A percentile compares a stretch with the other conserved stretches of the same genome.
Conservation (phyloP, 768 basidiomycete species). For the Pisolithus sp. region DNA sequence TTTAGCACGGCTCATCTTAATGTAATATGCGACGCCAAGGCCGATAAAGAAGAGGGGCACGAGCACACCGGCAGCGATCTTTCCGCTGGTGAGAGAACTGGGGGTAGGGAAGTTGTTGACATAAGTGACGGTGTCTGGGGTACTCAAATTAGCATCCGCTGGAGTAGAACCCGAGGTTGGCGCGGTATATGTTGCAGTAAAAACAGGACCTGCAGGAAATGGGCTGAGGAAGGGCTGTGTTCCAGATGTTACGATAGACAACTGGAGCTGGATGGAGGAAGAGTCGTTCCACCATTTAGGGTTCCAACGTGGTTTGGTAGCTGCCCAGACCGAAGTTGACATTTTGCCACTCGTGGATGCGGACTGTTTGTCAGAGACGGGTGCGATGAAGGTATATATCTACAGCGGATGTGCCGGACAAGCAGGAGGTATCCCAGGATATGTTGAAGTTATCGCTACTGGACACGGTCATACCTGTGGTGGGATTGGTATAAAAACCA, state of each 20-base stretch:
- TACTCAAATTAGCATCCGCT: conserved; percentile 35
- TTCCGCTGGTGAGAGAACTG: conserved; percentile 40
- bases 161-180: conserved; percentile 35
- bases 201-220: conserved; percentile 62
- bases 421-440: conserved; percentile 59
- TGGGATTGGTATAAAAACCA: conserved; percentile 56
- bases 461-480: conserved; percentile 40
- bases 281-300: too few species aligned
- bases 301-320: conserved; percentile 42
- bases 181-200: conserved; percentile 54
- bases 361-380: conserved; percentile 32
- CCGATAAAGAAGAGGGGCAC: conserved; percentile 56
- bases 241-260: conserved; percentile 50
- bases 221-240: conserved; percentile 44
- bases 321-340: conserved; percentile 44
- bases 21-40: conserved; percentile 38
- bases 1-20: conserved; percentile 47
- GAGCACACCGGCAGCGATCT: conserved; percentile 59
- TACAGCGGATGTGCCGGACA: conserved; percentile 37
- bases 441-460: conserved; percentile 47
- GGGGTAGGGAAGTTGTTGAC: conserved; percentile 34
- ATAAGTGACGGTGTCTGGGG: conserved; percentile 30
- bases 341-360: conserved; percentile 52
- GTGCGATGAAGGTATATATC: conserved; percentile 69
- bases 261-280: conserved; percentile 43